Evolutionary conservation across 23 red algal genomes (phyloP).

Genomic region (Gracilaria gracilis): DNA sequence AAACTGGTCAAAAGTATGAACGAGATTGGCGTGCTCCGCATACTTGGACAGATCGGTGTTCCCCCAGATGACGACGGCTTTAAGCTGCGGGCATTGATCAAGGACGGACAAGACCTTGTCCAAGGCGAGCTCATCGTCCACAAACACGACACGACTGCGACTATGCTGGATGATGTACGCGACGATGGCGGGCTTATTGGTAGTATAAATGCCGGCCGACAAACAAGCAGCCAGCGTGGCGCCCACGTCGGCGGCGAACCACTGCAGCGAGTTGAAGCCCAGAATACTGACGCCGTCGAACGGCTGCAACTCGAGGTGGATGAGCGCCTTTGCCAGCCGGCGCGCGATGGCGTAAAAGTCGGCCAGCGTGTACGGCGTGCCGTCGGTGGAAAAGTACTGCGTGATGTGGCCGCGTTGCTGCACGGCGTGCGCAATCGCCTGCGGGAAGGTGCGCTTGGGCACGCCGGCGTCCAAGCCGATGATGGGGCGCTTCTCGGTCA

Average conservation of each 20-base stretch:
- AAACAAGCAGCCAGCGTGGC: slow-evolving; percentile 72
- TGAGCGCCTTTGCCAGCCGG: slow-evolving; percentile 51
- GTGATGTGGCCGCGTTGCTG: not conserved
- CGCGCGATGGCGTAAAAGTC: slow-evolving; percentile 46
- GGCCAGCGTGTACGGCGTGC: slow-evolving; percentile 23
- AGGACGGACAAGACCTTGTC: slow-evolving; percentile 59
- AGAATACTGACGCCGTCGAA: slow-evolving; percentile 81
- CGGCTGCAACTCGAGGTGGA: slow-evolving; percentile 39
- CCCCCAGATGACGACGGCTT: slow-evolving; percentile 68
- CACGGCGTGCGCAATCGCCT: not conserved
- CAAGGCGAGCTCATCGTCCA: slow-evolving; percentile 66
- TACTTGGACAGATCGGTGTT: slow-evolving; percentile 24
- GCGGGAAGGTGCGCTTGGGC: not conserved
- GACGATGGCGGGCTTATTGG: slow-evolving; percentile 70
- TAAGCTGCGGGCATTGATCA: slow-evolving; percentile 40
- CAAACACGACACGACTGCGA: slow-evolving; percentile 73
- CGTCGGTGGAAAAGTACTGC: slow-evolving; percentile 46
- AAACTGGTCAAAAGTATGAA: slow-evolving; percentile 75
- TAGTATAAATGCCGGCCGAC: slow-evolving; percentile 82
- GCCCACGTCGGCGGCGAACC: slow-evolving; percentile 83
- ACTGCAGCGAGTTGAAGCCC: slow-evolving; percentile 81
- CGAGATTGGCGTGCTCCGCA: slow-evolving; percentile 1
- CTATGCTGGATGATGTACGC: slow-evolving; percentile 75
- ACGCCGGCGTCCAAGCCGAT: slow-evolving; percentile 8
- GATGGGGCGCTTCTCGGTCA: slow-evolving; percentile 20